Evolutionary conservation across 176 grass and related monocot species (phyloP).

Genomic region (barley (Hordeum vulgare)): DNA sequence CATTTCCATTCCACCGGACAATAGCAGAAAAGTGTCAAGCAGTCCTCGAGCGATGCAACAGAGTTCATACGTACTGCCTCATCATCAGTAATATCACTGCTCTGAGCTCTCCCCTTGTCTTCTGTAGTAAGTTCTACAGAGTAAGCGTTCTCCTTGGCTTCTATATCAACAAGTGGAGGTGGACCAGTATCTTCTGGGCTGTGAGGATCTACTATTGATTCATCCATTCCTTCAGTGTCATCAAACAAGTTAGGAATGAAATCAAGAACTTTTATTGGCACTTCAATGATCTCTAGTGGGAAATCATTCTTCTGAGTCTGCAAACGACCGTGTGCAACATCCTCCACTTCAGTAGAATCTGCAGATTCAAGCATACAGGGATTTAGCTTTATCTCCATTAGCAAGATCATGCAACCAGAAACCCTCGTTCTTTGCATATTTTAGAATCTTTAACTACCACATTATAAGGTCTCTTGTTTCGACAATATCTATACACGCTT

Average conservation of each 20-base stretch:
- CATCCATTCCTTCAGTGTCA: slow-evolving; percentile 4
- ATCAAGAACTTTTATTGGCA: slow-evolving; percentile 9
- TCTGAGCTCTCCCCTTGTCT: slow-evolving; percentile 7
- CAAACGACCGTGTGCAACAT: slow-evolving; percentile 19
- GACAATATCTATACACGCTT: not conserved
- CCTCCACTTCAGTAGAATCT: slow-evolving; percentile 30
- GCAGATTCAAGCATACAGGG: slow-evolving; percentile 30
- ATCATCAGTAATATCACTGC: not conserved
- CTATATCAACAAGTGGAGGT: not conserved
- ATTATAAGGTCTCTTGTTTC: slow-evolving; percentile 2
- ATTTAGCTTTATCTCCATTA: slow-evolving; percentile 19
- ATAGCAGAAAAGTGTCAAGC: not conserved
- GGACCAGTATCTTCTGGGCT: not conserved
- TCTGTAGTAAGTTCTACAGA: not conserved
- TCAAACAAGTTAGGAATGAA: slow-evolving; percentile 16
- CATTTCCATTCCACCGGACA: not conserved
- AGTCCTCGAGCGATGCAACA: slow-evolving; percentile 15
- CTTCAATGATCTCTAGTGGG: not conserved
- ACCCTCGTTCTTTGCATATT: slow-evolving; percentile 11
- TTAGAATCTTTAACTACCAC: slow-evolving; percentile 1
- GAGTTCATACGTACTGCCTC: not conserved
- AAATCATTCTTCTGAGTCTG: slow-evolving; percentile 3
- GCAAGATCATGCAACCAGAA: slow-evolving; percentile 43
- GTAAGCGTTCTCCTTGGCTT: not conserved
- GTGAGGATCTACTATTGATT: not conserved